phyloP scores from a whole-genome alignment of 306 rosid genomes.

The Gleditsia sinensis region DNA sequence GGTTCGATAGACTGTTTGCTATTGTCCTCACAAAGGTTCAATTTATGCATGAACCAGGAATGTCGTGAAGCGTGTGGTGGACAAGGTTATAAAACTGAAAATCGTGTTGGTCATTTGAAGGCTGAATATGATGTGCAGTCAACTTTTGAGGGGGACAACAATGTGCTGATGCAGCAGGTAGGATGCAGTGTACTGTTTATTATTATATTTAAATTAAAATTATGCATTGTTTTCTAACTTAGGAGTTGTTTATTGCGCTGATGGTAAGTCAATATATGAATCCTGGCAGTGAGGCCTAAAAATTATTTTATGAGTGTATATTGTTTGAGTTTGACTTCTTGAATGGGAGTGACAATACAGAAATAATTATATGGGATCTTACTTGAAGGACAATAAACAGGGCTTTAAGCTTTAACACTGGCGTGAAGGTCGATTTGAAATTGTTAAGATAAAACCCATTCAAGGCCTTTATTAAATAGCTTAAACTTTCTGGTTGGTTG shows the following conservation, averaged over 20 bases:
- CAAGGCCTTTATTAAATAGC: neutral
- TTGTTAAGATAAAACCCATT: conserved; percentile 9
- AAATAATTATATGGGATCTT: conserved; percentile 2
- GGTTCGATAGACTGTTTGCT: conserved; percentile 16
- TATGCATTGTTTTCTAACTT: conserved; percentile 2
- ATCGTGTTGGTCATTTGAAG: conserved; percentile 74
- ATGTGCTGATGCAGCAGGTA: conserved; percentile 99
- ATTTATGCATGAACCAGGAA: conserved; percentile 58
- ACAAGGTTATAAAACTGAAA: conserved; percentile 89
- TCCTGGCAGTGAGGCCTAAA: neutral
- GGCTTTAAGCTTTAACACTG: conserved; percentile 12
- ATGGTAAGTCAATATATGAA: neutral
- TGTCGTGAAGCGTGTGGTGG: conserved; percentile 98
- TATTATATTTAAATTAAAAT: conserved; percentile 7
- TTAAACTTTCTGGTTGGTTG: neutral
- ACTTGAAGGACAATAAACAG: neutral
- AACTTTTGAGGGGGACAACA: conserved; percentile 99
- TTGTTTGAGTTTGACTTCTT: conserved; percentile 7
- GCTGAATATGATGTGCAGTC: conserved; percentile 88
- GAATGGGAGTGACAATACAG: neutral
- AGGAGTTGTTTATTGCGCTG: neutral
- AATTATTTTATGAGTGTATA: neutral
- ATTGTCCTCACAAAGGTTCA: conserved; percentile 19
- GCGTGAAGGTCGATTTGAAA: neutral
- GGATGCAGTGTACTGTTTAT: neutral